These are phyloP conservation scores for Pleurotus salmoneostramineus DNA, from an alignment of 768 basidiomycete genomes.

Conservation along the genomic window DNA sequence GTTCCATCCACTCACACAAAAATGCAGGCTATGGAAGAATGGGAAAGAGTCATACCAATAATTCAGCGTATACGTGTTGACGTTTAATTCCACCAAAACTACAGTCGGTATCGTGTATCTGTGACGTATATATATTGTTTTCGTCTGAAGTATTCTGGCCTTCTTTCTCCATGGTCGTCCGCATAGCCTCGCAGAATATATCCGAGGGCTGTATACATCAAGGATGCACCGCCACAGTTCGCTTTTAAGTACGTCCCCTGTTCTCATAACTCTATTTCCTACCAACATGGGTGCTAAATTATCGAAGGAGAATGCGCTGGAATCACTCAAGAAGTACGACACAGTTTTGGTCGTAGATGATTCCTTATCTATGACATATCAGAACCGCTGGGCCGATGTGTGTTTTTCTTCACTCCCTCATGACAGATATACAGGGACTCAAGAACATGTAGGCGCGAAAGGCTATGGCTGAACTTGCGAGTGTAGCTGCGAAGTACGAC, in stretches of 20 bases:
- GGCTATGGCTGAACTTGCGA: constrained; percentile 40
- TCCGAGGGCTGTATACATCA: not conserved
- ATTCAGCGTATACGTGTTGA: constrained; percentile 94
- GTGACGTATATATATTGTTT: not conserved
- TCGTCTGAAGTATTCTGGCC: not conserved
- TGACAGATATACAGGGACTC: not conserved
- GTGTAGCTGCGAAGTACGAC: constrained; percentile 40
- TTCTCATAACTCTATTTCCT: constrained; percentile 10
- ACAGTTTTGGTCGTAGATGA: constrained; percentile 61
- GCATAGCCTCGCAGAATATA: not conserved
- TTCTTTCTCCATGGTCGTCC: not conserved
- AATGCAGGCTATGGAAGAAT: constrained; percentile 87
- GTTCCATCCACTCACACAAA: not conserved
- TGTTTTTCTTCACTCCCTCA: not conserved
- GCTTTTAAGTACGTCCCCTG: too few species aligned
- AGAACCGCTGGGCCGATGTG: constrained; percentile 48
- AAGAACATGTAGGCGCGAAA: constrained; percentile 27
- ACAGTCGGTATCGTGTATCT: constrained; percentile 11
- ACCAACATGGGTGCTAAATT: constrained; percentile 10
- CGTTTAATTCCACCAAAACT: constrained; percentile 41
- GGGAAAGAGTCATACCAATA: constrained; percentile 92
- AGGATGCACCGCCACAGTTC: too few species aligned
- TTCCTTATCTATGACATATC: constrained; percentile 49
- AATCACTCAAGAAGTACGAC: constrained; percentile 42
- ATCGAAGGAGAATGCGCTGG: constrained; percentile 22